Evolutionary conservation across 116 monocot species (phyloP).

Genomic region (Phalaenopsis hybrid): DNA sequence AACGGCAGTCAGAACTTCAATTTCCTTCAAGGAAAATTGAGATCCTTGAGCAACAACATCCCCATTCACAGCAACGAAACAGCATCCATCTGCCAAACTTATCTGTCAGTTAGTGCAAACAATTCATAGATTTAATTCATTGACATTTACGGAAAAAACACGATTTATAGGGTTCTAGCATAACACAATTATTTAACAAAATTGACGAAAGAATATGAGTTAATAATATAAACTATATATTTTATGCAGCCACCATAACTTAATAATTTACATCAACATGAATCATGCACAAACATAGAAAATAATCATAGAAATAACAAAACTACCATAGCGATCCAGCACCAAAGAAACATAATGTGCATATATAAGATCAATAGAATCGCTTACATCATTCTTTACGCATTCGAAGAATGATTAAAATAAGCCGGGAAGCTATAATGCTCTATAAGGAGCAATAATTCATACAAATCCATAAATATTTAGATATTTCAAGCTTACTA

Average conservation of each 20-base stretch:
- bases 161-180: neutral
- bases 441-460: neutral
- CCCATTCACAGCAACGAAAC: slow-evolving; percentile 91
- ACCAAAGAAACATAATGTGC: neutral
- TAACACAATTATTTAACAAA: slow-evolving; percentile 1
- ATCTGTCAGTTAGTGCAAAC: neutral
- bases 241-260: neutral
- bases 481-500: neutral
- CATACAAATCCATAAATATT: neutral
- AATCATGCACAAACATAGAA: neutral
- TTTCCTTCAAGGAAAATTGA: slow-evolving; percentile 95
- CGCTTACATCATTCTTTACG: neutral
- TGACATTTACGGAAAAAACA: neutral
- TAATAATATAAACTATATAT: neutral
- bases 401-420: neutral
- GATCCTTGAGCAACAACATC: slow-evolving; percentile 95
- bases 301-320: neutral
- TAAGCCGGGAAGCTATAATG: neutral
- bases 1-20: slow-evolving; percentile 75
- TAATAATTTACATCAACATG: neutral
- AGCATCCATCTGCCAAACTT: slow-evolving; percentile 74
- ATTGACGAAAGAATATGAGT: neutral
- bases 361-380: neutral
- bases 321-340: neutral
- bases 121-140: neutral